These are phyloP conservation scores for Ogataea philodendri DNA, from an alignment of 805 yeast genomes.

Conservation along the genomic window DNA sequence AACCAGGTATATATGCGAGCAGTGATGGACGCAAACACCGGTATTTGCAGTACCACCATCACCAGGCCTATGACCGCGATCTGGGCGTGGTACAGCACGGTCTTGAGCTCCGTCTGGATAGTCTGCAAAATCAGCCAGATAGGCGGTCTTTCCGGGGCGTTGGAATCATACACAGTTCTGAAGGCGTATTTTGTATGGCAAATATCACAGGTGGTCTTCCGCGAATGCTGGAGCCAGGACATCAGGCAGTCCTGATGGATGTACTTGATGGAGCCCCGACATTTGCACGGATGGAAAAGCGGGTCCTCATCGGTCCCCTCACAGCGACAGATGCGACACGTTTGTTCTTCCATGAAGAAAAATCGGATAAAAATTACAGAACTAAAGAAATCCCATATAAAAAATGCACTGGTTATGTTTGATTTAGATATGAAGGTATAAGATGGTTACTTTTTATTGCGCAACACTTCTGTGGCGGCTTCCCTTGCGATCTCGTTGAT, in stretches of 20 bases:
- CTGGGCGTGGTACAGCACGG: slow-evolving; percentile 14
- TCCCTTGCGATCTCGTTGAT: slow-evolving; percentile 23
- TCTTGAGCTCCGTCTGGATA: slow-evolving; percentile 20
- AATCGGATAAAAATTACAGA: slow-evolving; percentile 1
- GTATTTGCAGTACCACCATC: slow-evolving; percentile 51
- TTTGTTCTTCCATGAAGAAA: slow-evolving; percentile 38
- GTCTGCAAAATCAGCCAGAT: slow-evolving; percentile 44
- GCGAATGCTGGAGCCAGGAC: slow-evolving; percentile 80
- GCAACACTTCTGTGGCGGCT: slow-evolving; percentile 22
- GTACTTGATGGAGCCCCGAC: slow-evolving; percentile 89
- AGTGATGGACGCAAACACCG: slow-evolving; percentile 54
- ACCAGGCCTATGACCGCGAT: slow-evolving; percentile 37
- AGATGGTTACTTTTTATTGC: slow-evolving; percentile 4
- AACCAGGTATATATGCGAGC: slow-evolving; percentile 56
- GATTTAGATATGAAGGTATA: background rate
- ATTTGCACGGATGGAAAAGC: slow-evolving; percentile 85
- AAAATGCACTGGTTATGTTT: background rate
- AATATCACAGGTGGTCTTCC: slow-evolving; percentile 75
- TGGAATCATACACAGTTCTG: slow-evolving; percentile 38
- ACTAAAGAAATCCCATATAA: no score
- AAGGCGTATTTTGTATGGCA: slow-evolving; percentile 73
- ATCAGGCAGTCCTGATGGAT: slow-evolving; percentile 89
- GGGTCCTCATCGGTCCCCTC: slow-evolving; percentile 81
- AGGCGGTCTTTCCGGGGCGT: slow-evolving; percentile 58
- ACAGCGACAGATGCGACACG: slow-evolving; percentile 92